A percentile compares a stretch with the other conserved stretches of the same genome.
Evolutionary conservation across 208 protist species (phyloP).

Genomic region (Acanthamoeba royreba): DNA sequence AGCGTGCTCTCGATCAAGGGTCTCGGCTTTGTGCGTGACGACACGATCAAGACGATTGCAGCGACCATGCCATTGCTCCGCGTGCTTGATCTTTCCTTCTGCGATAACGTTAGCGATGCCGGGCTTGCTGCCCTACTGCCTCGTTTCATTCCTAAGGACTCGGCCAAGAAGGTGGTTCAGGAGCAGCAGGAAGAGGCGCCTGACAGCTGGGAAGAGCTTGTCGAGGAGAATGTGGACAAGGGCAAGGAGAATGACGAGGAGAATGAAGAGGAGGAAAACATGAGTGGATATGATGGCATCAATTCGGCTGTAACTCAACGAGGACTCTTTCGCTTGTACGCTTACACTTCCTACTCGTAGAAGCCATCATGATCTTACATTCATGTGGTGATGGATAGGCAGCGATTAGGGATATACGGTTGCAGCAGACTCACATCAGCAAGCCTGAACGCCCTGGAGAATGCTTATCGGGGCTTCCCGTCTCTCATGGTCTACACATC

Average conservation of each 20-base stretch:
- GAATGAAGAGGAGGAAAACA: background rate
- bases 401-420: background rate
- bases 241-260: background rate
- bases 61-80: background rate
- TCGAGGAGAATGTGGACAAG: background rate
- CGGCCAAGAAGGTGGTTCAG: too few relatives aligned
- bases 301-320: background rate
- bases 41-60: background rate
- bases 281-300: background rate
- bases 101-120: background rate
- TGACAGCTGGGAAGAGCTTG: background rate
- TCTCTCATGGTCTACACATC: background rate
- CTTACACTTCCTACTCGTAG: background rate
- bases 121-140: background rate
- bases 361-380: background rate
- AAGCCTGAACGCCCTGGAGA: background rate
- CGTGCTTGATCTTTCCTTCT: background rate
- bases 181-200: background rate
- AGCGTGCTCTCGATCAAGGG: background rate
- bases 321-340: background rate
- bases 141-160: too few relatives aligned
- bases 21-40: background rate
- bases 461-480: background rate
- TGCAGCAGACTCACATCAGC: background rate
- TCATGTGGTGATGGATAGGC: background rate